Base-by-base conservation (phyloP, 2,329 filamentous ascomycete species). In the Amphichorda felina region DNA sequence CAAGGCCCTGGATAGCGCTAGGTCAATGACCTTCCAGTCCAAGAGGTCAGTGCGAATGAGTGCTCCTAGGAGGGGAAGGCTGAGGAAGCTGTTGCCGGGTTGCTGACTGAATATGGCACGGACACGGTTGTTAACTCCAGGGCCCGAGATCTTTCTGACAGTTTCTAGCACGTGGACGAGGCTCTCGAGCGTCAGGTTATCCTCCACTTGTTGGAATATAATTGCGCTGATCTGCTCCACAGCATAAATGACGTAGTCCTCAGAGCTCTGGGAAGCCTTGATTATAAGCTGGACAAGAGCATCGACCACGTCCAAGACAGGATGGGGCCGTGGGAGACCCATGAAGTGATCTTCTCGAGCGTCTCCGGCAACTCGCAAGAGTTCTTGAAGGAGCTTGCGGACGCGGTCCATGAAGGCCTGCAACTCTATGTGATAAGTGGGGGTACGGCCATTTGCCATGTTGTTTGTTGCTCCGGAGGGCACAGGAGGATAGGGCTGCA, bases 1-100 rank as follows among this genome's bases (percentile, higher is more conserved):
- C 15, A 96, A 67, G 2, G 82, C 76, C 51, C 81, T 80, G 7
- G 84, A 75, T 45, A 88, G 71, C 35, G 82, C 78, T 16, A 73
- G 66, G 48, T 88, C 83, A 34, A 88, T 72, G 35, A 70, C 69
- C 35, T 64, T 63, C 65, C 75, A 75, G 45, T 79, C 74, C 7
- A 81, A 48, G 26, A 80, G 62, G 36, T 79, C 75, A 2, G 73
- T 75, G 25, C 65, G 65, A 30, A 74, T 59, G 28, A 81, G 54
- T 4, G 73, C 71, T 9, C 67, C 60, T 31, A 78, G 66, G 2
- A 80, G 57, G 14, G 72, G 67, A 15, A 78, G 54, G 43, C 69
- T 72, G 8, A 79, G 57, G 41, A 79, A 70, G 34, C 60, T 61
- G 16, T 70, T 58, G 2, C 68, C 67, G 1, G 70, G 63, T 45